These are phyloP conservation scores for Leptodermis oblonga DNA, from an alignment of 257 asterid genomes.

Conservation along the genomic window DNA sequence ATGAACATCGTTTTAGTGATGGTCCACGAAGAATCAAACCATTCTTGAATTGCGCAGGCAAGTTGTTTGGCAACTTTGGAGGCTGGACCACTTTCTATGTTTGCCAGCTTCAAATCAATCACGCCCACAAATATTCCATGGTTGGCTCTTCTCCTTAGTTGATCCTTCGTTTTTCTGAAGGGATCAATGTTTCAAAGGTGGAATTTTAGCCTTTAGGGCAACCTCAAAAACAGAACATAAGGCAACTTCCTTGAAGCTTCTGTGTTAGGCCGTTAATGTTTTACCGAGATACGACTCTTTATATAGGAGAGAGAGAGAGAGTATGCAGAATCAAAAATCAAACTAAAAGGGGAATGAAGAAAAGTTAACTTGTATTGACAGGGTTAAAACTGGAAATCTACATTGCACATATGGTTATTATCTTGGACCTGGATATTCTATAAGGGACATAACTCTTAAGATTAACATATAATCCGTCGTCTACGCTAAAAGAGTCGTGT, in stretches of 20 bases:
- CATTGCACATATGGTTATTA: neutral
- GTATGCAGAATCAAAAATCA: neutral
- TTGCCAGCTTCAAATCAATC: neutral
- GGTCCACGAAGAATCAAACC: neutral
- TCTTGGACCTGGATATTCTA: neutral
- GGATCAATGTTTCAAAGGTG: neutral
- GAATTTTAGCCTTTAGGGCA: neutral
- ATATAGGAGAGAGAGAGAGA: no score
- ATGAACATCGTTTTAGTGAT: no score
- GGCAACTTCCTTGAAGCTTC: constrained; percentile 1
- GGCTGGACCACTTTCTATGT: constrained; percentile 7
- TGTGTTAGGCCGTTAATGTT: neutral
- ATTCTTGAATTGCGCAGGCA: constrained; percentile 1
- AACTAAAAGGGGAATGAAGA: neutral
- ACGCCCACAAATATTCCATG: neutral
- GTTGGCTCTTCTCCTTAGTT: neutral
- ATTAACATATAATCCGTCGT: no score
- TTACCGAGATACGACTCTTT: no score
- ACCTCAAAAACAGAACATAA: neutral
- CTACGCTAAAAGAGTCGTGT: no score
- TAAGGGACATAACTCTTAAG: neutral
- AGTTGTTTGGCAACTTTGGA: neutral
- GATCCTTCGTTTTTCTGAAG: neutral
- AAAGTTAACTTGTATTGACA: neutral
- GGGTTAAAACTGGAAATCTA: constrained; percentile 7